Percentiles rank a stretch among this genome's conserved stretches.
These are phyloP conservation scores for Gynandropsis gynandra DNA, from an alignment of 345 rosid species.

Conservation along the genomic window DNA sequence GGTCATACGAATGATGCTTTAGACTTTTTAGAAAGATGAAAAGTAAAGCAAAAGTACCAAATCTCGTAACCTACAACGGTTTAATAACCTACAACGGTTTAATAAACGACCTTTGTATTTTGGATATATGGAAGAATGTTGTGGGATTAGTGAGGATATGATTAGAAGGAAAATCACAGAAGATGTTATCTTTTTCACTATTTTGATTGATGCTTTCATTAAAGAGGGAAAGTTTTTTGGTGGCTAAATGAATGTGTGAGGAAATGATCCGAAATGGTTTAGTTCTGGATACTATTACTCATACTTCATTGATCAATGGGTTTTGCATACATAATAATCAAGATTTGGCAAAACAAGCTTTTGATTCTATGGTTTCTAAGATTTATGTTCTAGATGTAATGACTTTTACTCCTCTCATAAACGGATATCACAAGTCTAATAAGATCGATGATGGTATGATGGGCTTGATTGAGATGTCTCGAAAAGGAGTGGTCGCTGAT, in stretches of 20 bases:
- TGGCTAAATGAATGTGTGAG: conserved; percentile 2
- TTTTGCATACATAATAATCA: conserved; percentile 19
- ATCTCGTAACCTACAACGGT: too few species aligned
- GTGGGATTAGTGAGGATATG: conserved; percentile 11
- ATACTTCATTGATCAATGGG: conserved; percentile 24
- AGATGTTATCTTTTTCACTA: background rate
- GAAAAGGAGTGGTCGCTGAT: conserved; percentile 16
- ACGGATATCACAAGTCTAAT: conserved; percentile 20
- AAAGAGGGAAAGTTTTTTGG: conserved; percentile 16
- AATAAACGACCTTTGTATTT: conserved; percentile 14
- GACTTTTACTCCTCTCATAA: conserved; percentile 19
- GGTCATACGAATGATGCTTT: conserved; percentile 14
- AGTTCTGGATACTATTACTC: conserved; percentile 13
- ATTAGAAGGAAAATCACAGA: background rate
- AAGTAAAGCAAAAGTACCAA: conserved; percentile 14
- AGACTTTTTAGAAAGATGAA: background rate
- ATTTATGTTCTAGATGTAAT: conserved; percentile 12
- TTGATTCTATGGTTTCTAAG: conserved; percentile 13
- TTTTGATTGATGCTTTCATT: background rate
- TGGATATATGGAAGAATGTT: conserved; percentile 8
- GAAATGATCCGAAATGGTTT: conserved; percentile 13
- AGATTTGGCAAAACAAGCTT: conserved; percentile 18
- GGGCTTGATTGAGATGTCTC: conserved; percentile 18
- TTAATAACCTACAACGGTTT: too few species aligned
- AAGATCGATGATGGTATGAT: conserved; percentile 18